Base-by-base conservation (phyloP, 768 basidiomycete species). In the Calocybe indica region DNA sequence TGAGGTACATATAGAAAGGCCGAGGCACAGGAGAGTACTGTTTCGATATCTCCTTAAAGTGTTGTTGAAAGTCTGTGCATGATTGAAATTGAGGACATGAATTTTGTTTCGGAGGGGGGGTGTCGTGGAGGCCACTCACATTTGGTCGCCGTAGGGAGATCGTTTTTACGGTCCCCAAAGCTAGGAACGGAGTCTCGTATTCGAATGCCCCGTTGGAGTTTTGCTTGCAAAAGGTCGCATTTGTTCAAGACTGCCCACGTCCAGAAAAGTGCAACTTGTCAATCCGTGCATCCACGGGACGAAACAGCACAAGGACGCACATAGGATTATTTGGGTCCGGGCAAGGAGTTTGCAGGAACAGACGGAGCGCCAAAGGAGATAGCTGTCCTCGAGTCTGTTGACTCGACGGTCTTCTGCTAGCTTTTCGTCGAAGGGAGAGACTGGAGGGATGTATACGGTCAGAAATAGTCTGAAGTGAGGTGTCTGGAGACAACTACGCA, bases 351-450 rank as follows among this genome's bases (percentile, higher is more conserved):
- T 80, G 55, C 81, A 86, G 5, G 76, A 67, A 54, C 82, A 84
- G 44, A 91, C 78, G n/a, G 80, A 78, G 46, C 77, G 76, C 88
- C 87, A 91, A 5, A 91, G 74, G 11, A 82, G 73, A 55, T 82
- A 77, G 55, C 83, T 86, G 58, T 90, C 88, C 64, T 89, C 83
- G 12, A 91, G 61, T 22, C 88, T 77, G 61, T 90, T 92, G 37
- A 88, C 76, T 0, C 66, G 66, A 4, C 70, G 71, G 56, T 90
- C 78, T 62, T 90, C 89, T 5, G 80, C 80, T 0, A 92, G 71
- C 43, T 73, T 77, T 61, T 92, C 88, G 56, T 92, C 85, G 59
- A 92, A 92, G 46, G 86, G 85, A 28, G 85, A 88, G 55, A 92
- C 83, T 53, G 74, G 6, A 12, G 6, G 52, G 47, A 34, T 13